Conservation (phyloP, 2,329 filamentous ascomycete genomes). For the Trichoderma hamatum region DNA sequence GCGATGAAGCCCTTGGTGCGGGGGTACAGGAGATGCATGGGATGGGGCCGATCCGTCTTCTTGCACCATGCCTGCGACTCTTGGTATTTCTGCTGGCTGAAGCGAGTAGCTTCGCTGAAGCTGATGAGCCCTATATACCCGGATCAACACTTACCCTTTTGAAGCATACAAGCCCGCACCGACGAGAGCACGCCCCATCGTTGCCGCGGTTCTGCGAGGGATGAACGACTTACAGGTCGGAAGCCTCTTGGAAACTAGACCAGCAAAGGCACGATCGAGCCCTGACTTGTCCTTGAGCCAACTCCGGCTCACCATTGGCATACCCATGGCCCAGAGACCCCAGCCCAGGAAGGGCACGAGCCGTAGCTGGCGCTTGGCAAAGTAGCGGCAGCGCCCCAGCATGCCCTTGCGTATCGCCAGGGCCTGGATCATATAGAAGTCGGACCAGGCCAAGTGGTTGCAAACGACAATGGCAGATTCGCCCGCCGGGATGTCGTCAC, state of each 20-base stretch:
- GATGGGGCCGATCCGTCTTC: conserved; percentile 52
- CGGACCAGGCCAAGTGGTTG: conserved; percentile 64
- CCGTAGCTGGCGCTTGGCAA: conserved; percentile 62
- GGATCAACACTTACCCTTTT: not conserved
- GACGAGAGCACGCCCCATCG: not conserved
- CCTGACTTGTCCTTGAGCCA: conserved; percentile 61
- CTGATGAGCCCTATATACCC: conserved; percentile 59
- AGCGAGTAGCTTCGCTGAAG: conserved; percentile 66
- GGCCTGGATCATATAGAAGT: conserved; percentile 67
- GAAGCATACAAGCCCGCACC: not conserved
- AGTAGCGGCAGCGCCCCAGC: conserved; percentile 64
- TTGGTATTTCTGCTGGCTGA: conserved; percentile 55
- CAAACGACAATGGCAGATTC: conserved; percentile 63
- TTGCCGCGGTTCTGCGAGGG: not conserved
- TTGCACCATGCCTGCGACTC: conserved; percentile 57
- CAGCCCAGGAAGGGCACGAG: conserved; percentile 64
- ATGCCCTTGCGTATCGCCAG: conserved; percentile 57
- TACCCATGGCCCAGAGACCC: conserved; percentile 67
- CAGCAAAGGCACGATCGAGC: conserved; percentile 59
- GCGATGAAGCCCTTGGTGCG: conserved; percentile 64
- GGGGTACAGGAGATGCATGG: conserved; percentile 61
- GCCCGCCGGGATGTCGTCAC: conserved; percentile 52
- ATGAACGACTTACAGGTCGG: conserved; percentile 56
- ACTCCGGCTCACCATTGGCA: conserved; percentile 63
- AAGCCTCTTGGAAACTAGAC: conserved; percentile 55